Conservation (phyloP, 1,284 basidiomycete genomes). For the Heterobasidion parviporum region DNA sequence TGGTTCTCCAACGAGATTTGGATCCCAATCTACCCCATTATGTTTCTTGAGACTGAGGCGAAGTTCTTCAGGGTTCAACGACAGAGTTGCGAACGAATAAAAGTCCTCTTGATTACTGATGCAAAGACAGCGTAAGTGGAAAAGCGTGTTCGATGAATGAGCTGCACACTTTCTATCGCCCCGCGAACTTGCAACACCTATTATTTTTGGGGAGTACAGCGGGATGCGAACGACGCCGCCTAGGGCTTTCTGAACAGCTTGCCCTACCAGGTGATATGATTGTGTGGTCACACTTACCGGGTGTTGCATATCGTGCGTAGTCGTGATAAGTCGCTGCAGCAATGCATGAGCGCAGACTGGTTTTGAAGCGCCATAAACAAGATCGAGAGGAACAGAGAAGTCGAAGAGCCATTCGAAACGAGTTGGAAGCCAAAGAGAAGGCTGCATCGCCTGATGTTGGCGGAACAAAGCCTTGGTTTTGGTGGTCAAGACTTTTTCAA, state of each 20-base stretch:
- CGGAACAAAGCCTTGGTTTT: slow-evolving; percentile 9
- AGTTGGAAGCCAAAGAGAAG: neutral
- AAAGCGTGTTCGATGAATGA: neutral
- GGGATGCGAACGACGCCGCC: slow-evolving; percentile 32
- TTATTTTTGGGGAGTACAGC: slow-evolving; percentile 45
- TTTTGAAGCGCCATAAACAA: neutral
- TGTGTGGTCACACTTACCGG: slow-evolving; percentile 29
- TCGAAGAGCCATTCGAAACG: slow-evolving; percentile 7
- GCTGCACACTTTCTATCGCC: slow-evolving; percentile 58
- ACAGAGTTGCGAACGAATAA: slow-evolving; percentile 66
- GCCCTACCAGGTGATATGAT: neutral
- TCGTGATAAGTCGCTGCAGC: slow-evolving; percentile 44
- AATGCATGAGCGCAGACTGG: neutral
- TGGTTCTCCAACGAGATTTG: slow-evolving; percentile 43
- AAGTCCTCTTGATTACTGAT: slow-evolving; percentile 77
- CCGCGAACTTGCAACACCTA: slow-evolving; percentile 69
- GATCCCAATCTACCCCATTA: slow-evolving; percentile 66
- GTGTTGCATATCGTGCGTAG: slow-evolving; percentile 54
- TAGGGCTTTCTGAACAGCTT: slow-evolving; percentile 6
- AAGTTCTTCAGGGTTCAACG: slow-evolving; percentile 68
- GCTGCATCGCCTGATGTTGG: slow-evolving; percentile 3
- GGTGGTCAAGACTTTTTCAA: slow-evolving; percentile 12
- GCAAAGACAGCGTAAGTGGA: neutral
- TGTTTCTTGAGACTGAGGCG: slow-evolving; percentile 52
- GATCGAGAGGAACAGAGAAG: neutral